Evolutionary conservation across 78 protist genomes (phyloP).

Genomic region (Dictyostelium purpureum): DNA sequence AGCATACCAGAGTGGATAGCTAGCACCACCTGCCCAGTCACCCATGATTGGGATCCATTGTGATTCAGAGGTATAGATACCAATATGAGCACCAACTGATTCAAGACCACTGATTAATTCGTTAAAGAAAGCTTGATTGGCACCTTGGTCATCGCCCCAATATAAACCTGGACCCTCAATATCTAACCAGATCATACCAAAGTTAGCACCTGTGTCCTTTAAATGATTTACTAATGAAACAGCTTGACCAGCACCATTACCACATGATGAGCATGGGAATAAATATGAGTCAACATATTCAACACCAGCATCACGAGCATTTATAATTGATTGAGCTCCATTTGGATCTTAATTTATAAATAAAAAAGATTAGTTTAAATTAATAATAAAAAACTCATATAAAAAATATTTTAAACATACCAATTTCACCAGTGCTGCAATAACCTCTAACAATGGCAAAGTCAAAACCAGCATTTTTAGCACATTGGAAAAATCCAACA

Average conservation of each 20-base stretch:
- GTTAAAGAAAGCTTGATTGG: constrained; percentile 34
- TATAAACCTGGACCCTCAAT: constrained; percentile 73
- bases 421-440: neutral
- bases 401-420: neutral
- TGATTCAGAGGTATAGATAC: constrained; percentile 55
- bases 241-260: constrained; percentile 63
- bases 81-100: constrained; percentile 32
- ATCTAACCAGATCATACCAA: constrained; percentile 78
- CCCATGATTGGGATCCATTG: constrained; percentile 67
- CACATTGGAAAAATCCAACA: neutral
- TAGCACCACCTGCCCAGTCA: constrained; percentile 2
- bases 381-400: too few species aligned
- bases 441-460: constrained; percentile 40
- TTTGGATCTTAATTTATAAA: too few species aligned
- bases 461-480: constrained; percentile 7
- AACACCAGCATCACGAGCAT: constrained; percentile 42
- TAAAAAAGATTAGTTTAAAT: too few species aligned
- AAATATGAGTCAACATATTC: constrained; percentile 44
- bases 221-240: neutral
- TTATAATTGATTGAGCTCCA: neutral
- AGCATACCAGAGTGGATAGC: constrained; percentile 70
- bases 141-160: neutral
- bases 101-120: constrained; percentile 4
- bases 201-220: neutral
- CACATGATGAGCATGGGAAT: constrained; percentile 29